A percentile compares a stretch with the other conserved stretches of the same genome.
phyloP scores from a whole-genome alignment of 306 rosid genomes.

The Cucurbita pepo region DNA sequence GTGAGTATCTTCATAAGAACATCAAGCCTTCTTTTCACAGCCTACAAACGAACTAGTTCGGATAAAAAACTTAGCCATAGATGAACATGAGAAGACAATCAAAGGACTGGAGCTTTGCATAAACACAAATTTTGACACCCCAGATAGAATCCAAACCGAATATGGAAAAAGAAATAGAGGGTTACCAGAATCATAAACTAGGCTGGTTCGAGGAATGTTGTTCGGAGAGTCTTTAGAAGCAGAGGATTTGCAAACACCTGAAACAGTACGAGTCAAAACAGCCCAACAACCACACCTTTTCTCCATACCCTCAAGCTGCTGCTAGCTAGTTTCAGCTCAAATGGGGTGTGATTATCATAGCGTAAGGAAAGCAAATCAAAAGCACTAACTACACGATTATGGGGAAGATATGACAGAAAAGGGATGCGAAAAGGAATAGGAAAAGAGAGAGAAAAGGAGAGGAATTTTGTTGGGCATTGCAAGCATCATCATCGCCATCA shows the following conservation, averaged over 20 bases:
- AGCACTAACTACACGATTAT: slow-evolving; percentile 8
- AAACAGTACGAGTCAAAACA: slow-evolving; percentile 6
- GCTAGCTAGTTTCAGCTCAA: neutral
- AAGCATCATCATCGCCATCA: slow-evolving; percentile 73
- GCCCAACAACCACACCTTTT: slow-evolving; percentile 11
- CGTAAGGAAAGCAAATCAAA: neutral
- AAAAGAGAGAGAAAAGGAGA: slow-evolving; percentile 5
- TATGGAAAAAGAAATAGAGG: neutral
- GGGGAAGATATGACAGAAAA: slow-evolving; percentile 3
- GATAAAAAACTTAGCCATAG: neutral
- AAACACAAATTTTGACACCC: neutral
- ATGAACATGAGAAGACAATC: neutral
- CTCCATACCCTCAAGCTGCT: slow-evolving; percentile 1
- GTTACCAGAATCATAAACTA: slow-evolving; percentile 7
- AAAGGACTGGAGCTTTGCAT: too few species aligned
- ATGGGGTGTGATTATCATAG: neutral
- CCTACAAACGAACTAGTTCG: neutral
- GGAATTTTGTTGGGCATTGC: slow-evolving; percentile 35
- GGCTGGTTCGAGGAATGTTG: neutral
- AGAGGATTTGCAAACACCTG: slow-evolving; percentile 10
- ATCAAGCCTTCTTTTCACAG: neutral
- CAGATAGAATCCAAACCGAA: neutral
- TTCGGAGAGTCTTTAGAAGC: neutral
- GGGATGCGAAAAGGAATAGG: neutral
- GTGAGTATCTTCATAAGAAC: slow-evolving; percentile 7